phyloP scores from a whole-genome alignment of 2,329 filamentous ascomycete genomes.

The Pseudogymnoascus sp. region DNA sequence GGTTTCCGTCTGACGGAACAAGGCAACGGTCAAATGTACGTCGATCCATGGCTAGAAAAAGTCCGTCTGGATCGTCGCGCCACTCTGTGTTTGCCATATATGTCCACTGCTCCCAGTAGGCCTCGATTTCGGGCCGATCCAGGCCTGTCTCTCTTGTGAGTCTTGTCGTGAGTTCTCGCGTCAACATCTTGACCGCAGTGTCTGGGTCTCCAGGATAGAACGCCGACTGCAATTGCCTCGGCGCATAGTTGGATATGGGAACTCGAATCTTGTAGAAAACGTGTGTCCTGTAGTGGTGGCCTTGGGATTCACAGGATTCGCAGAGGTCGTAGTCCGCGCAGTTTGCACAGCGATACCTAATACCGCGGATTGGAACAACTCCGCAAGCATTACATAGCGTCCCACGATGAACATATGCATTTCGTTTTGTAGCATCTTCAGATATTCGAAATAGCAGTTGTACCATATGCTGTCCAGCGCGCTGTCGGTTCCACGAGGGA shows the following conservation, averaged over 20 bases:
- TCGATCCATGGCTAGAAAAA: slow-evolving; percentile 79
- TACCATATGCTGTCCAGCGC: slow-evolving; percentile 68
- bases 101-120: slow-evolving; percentile 93
- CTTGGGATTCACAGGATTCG: slow-evolving; percentile 78
- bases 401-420: slow-evolving; percentile 85
- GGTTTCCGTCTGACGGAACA: slow-evolving; percentile 71
- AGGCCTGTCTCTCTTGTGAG: slow-evolving; percentile 66
- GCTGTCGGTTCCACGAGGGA: slow-evolving; percentile 24
- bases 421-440: slow-evolving; percentile 80
- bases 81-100: slow-evolving; percentile 85
- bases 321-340: slow-evolving; percentile 95
- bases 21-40: slow-evolving; percentile 89
- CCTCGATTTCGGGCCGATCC: slow-evolving; percentile 81
- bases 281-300: slow-evolving; percentile 74
- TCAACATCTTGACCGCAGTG: slow-evolving; percentile 58
- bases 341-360: slow-evolving; percentile 90
- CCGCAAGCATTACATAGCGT: slow-evolving; percentile 89
- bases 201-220: slow-evolving; percentile 87
- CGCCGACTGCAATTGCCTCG: slow-evolving; percentile 69
- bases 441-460: slow-evolving; percentile 85
- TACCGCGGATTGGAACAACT: slow-evolving; percentile 78
- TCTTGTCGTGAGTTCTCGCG: slow-evolving; percentile 56
- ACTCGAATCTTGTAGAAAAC: slow-evolving; percentile 95
- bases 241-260: slow-evolving; percentile 75
- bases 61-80: slow-evolving; percentile 67